Evolutionary conservation across 805 yeast genomes (phyloP).

Genomic region (Wickerhamiella sorbophila): DNA sequence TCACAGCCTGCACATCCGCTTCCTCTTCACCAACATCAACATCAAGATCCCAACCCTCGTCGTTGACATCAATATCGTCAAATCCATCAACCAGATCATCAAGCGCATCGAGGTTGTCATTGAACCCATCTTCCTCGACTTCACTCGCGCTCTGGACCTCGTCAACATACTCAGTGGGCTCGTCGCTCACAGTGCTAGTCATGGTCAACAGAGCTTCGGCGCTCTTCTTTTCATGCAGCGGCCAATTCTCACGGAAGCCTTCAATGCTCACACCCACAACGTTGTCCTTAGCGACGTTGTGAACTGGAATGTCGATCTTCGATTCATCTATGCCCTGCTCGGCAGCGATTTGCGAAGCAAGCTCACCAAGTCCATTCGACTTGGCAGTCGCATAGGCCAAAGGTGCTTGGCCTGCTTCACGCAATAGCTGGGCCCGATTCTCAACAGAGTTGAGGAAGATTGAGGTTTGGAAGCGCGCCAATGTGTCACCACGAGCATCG

Average conservation of each 20-base stretch:
- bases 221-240: constrained; percentile 39
- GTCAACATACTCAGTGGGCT: constrained; percentile 14
- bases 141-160: constrained; percentile 16
- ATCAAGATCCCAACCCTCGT: constrained; percentile 52
- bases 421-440: constrained; percentile 58
- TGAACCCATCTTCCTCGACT: constrained; percentile 14
- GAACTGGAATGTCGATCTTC: constrained; percentile 46
- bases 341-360: constrained; percentile 57
- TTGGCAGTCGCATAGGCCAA: constrained; percentile 90
- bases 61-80: constrained; percentile 57
- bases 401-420: constrained; percentile 68
- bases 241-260: constrained; percentile 52
- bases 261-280: constrained; percentile 37
- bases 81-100: constrained; percentile 34
- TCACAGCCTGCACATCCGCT: constrained; percentile 19
- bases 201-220: constrained; percentile 24
- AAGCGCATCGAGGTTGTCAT: constrained; percentile 20
- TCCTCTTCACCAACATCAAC: constrained; percentile 41
- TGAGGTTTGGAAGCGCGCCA: constrained; percentile 71
- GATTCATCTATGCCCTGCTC: constrained; percentile 52
- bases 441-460: constrained; percentile 61
- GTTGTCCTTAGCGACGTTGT: constrained; percentile 16
- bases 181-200: constrained; percentile 16
- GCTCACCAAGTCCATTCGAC: constrained; percentile 61
- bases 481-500: constrained; percentile 67